A percentile compares a stretch with the other conserved stretches of the same genome.
These are phyloP conservation scores for Ophiognomonia clavigignenti-juglandacearum DNA, from an alignment of 2,329 filamentous ascomycete species.

Conservation along the genomic window DNA sequence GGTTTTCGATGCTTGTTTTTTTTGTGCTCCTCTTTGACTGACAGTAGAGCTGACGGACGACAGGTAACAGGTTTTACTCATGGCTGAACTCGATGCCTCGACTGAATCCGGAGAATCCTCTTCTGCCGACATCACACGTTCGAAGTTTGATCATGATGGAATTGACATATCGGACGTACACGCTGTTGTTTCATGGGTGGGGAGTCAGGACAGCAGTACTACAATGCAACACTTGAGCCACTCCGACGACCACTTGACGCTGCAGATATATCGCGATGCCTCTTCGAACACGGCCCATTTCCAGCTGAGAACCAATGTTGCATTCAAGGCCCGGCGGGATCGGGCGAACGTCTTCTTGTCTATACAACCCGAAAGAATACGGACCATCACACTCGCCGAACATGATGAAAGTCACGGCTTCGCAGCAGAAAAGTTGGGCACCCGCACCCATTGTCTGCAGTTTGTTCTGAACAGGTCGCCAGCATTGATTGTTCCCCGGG, in stretches of 20 bases:
- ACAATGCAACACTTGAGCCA: not conserved
- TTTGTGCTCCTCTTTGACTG: not conserved
- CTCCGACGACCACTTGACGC: constrained; percentile 1
- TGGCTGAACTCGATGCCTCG: not conserved
- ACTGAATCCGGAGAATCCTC: not conserved
- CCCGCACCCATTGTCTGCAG: not conserved
- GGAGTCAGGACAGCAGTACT: not conserved
- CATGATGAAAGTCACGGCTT: not conserved
- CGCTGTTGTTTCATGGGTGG: constrained; percentile 1
- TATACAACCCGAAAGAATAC: not conserved
- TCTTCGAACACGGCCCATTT: not conserved
- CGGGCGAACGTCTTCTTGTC: constrained; percentile 1
- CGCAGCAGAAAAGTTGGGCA: not conserved
- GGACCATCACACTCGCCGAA: not conserved
- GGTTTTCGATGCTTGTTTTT: constrained; percentile 1
- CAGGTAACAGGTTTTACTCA: not conserved
- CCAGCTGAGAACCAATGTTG: constrained; percentile 5
- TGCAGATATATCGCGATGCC: not conserved
- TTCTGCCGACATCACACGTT: not conserved
- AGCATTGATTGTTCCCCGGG: not conserved
- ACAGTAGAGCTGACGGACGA: not conserved
- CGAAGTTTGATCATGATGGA: not conserved
- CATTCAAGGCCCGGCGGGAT: constrained; percentile 1
- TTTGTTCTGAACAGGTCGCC: not conserved
- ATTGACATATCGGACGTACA: constrained; percentile 2